A percentile compares a stretch with the other conserved stretches of the same genome.
Evolutionary conservation across 116 monocot genomes (phyloP).

Genomic region (Cymodocea nodosa): DNA sequence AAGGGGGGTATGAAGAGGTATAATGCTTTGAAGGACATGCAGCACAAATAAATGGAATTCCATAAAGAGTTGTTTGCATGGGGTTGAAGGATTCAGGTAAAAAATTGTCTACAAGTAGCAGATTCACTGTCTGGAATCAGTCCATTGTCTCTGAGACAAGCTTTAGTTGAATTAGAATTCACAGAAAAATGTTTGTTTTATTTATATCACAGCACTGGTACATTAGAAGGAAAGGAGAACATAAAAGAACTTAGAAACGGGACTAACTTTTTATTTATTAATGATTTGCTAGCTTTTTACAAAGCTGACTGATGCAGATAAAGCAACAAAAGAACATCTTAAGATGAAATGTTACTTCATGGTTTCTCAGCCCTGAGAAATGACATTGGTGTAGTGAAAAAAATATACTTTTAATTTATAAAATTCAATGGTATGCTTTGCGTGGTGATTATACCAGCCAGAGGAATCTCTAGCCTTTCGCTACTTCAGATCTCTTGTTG

Average conservation of each 20-base stretch:
- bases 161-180: too few species aligned
- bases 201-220: too few species aligned
- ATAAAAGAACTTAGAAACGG: neutral
- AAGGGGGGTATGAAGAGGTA: too few species aligned
- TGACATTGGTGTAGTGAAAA: neutral
- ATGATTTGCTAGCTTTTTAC: neutral
- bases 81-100: too few species aligned
- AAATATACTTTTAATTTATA: neutral
- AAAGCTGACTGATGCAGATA: neutral
- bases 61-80: too few species aligned
- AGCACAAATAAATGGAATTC: too few species aligned
- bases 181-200: too few species aligned
- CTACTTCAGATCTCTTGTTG: neutral
- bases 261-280: neutral
- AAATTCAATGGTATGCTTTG: neutral
- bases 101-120: too few species aligned
- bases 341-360: neutral
- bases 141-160: too few species aligned
- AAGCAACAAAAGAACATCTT: neutral
- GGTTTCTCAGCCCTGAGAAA: neutral
- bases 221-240: neutral
- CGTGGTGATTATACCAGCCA: neutral
- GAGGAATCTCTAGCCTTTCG: neutral
- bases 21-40: too few species aligned
- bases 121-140: too few species aligned